phyloP scores from a whole-genome alignment of 148 eudicot species.

The Amaranthus cruentus region DNA sequence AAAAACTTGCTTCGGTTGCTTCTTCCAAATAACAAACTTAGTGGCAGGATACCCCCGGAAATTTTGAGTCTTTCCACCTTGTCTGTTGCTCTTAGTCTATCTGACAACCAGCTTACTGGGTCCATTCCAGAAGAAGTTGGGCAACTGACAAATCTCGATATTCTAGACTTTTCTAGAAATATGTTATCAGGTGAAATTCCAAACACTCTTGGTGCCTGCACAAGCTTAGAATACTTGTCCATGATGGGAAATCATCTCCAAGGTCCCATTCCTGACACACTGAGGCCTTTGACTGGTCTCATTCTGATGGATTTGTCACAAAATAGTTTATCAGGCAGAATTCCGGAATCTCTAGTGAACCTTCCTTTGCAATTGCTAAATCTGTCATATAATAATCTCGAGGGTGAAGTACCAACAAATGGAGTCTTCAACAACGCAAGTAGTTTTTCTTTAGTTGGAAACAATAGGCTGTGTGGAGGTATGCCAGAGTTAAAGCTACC shows the following conservation, averaged over 20 bases:
- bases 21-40: conserved; percentile 27
- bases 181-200: conserved; percentile 35
- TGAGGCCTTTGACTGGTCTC: conserved; percentile 21
- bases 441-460: conserved; percentile 30
- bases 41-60: conserved; percentile 29
- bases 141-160: conserved; percentile 20
- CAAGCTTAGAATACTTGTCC: conserved; percentile 7
- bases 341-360: conserved; percentile 26
- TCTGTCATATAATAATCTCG: conserved; percentile 31
- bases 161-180: conserved; percentile 23
- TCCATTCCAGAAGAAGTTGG: conserved; percentile 29
- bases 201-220: conserved; percentile 20
- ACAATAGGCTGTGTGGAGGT: conserved; percentile 41
- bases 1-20: conserved; percentile 14
- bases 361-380: conserved; percentile 20
- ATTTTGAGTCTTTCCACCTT: conserved; percentile 20
- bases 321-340: conserved; percentile 34
- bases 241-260: conserved; percentile 27
- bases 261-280: conserved; percentile 13
- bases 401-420: conserved; percentile 34
- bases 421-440: conserved; percentile 31
- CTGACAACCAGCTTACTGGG: conserved; percentile 28
- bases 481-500: conserved; percentile 27
- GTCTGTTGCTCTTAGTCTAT: conserved; percentile 2
- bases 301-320: conserved; percentile 26